Percentiles rank a stretch among this genome's conserved stretches.
Conservation (phyloP, 1,284 basidiomycete genomes). For the Melampsora larici-populina region DNA sequence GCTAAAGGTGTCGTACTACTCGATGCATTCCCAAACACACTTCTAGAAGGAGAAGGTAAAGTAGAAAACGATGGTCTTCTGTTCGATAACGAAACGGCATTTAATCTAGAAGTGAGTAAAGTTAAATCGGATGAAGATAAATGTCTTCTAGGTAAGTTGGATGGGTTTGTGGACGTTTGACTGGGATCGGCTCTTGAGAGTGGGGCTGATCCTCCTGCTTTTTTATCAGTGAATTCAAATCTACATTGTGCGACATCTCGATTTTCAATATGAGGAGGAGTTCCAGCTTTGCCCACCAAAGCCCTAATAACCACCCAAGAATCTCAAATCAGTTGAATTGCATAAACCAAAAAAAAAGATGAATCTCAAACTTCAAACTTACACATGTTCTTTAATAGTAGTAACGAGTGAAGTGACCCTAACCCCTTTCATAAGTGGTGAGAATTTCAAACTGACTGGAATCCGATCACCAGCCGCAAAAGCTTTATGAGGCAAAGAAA, state of each 20-base stretch:
- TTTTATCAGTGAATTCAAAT: conserved; percentile 15
- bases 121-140: conserved; percentile 25
- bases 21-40: not conserved
- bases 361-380: not conserved
- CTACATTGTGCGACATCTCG: conserved; percentile 31
- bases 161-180: not conserved
- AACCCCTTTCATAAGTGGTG: conserved; percentile 78
- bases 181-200: not conserved
- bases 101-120: conserved; percentile 1
- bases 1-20: conserved; percentile 1
- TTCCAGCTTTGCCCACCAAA: conserved; percentile 19
- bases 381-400: conserved; percentile 66
- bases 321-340: too few species aligned
- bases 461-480: conserved; percentile 83
- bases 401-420: conserved; percentile 67
- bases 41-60: conserved; percentile 6
- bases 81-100: conserved; percentile 24
- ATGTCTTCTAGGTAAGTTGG: not conserved
- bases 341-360: too few species aligned
- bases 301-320: not conserved
- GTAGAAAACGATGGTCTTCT: not conserved
- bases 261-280: conserved; percentile 26
- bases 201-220: not conserved
- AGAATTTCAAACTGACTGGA: conserved; percentile 77
- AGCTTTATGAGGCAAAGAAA: conserved; percentile 61